These are phyloP conservation scores for Sporothrix dimorphospora DNA, from an alignment of 2,329 filamentous ascomycete species.

Conservation along the genomic window DNA sequence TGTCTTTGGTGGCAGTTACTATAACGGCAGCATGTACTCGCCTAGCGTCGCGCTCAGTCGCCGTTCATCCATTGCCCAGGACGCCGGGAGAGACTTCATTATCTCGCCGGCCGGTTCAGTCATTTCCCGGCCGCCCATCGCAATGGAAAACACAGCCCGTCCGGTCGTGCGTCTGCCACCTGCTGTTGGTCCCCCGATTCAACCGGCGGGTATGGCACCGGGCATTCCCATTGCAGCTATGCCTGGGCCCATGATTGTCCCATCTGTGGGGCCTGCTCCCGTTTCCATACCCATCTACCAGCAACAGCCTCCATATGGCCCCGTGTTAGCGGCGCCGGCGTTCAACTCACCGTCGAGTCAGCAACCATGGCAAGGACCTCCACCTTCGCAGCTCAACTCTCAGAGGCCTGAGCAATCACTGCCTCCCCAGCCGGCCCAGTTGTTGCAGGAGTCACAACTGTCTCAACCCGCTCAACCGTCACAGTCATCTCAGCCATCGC, in stretches of 20 bases:
- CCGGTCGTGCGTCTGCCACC: slow-evolving; percentile 86
- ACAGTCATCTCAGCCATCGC: neutral
- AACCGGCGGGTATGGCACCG: slow-evolving; percentile 23
- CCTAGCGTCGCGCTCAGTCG: slow-evolving; percentile 88
- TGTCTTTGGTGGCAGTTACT: slow-evolving; percentile 64
- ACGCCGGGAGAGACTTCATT: slow-evolving; percentile 70
- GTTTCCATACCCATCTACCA: neutral
- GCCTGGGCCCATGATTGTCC: neutral
- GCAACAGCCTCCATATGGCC: neutral
- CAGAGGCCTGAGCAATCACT: neutral
- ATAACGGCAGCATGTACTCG: slow-evolving; percentile 75
- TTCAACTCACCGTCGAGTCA: neutral
- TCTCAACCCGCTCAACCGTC: neutral
- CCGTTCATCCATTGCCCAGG: slow-evolving; percentile 75
- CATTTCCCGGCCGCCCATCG: slow-evolving; percentile 67
- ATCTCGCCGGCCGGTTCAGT: slow-evolving; percentile 81
- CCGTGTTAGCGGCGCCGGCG: neutral
- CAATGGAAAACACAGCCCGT: slow-evolving; percentile 59
- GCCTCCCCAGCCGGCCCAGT: neutral
- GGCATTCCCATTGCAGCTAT: neutral
- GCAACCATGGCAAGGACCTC: neutral
- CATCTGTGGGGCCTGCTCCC: neutral
- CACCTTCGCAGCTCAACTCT: neutral
- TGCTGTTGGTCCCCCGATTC: slow-evolving; percentile 42
- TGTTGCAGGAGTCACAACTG: neutral